Base-by-base conservation (phyloP, 441 rosid genomes). In the Erysimum pusillum region DNA sequence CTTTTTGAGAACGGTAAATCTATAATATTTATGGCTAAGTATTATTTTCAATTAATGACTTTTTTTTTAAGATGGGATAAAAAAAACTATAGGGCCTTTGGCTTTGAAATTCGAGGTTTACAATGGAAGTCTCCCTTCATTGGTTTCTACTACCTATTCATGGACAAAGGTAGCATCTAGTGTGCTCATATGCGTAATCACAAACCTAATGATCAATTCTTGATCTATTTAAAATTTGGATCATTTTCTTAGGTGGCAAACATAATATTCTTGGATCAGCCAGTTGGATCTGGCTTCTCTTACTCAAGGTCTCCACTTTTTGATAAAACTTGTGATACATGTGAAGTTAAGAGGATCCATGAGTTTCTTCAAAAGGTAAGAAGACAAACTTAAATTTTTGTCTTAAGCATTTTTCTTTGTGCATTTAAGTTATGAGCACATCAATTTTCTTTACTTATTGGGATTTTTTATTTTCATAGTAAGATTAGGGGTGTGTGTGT, bases 1-100 rank as follows among this genome's bases (percentile, higher is more conserved):
- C 28, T 61, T 59, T 78, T 13, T 41, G 89, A 89, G 76, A 87
- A 77, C 12, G 96, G 93, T 90, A 76, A 67, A 76, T 4, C 7
- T 42, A 14, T 42, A 42, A 32, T 32, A 32, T 34, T 1, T 34
- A 5, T 34, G 2, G 8, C 7, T 34, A 34, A 34, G 36, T 1
- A 5, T 34, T 5, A 34, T 34, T 34, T 6, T 34, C 36, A 34
- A 5, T 6, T 1, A 7, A 1, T 34, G n/a, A n/a, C n/a, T n/a
- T n/a, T n/a, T n/a, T 34, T 6, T 6, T 5, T 34, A 34, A 34
- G 7, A 7, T 34, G 36, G 36, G 36, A 5, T 6, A 5, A 38
- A 38, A 38, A 38, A 49, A 46, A 39, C 14, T 12, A 3, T 2
- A 52, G 61, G 61, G 5, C 61, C 18, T 7, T 0, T 56, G 18